phyloP scores from a whole-genome alignment of 805 yeast genomes.

The Metschnikowia shivogae region DNA sequence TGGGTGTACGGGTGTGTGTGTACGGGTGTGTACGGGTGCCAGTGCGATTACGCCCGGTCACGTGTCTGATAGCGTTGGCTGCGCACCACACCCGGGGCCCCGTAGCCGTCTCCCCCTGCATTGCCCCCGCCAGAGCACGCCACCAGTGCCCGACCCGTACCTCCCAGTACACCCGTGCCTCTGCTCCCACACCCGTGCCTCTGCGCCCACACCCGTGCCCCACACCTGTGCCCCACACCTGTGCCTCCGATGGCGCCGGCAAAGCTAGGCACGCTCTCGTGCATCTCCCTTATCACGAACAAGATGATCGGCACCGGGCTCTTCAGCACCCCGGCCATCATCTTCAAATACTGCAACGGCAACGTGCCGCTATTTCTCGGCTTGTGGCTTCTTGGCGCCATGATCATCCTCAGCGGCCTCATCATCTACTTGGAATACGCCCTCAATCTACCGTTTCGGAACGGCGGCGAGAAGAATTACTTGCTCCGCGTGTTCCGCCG shows the following conservation, averaged over 20 bases:
- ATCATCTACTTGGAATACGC: conserved; percentile 40
- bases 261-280: conserved; percentile 26
- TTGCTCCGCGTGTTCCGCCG: conserved; percentile 30
- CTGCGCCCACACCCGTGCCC: conserved; percentile 10
- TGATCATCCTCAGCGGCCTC: conserved; percentile 36
- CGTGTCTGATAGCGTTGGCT: conserved; percentile 1
- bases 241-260: conserved; percentile 6
- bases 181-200: conserved; percentile 9
- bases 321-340: conserved; percentile 63
- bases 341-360: conserved; percentile 47
- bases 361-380: conserved; percentile 32
- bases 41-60: not conserved
- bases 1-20: too few relatives aligned
- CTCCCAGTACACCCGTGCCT: not conserved
- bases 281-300: conserved; percentile 52
- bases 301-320: conserved; percentile 75
- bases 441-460: conserved; percentile 36
- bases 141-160: not conserved
- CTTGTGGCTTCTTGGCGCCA: conserved; percentile 35
- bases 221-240: conserved; percentile 9
- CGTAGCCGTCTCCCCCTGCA: not conserved
- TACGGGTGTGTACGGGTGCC: too few relatives aligned
- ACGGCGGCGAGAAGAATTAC: conserved; percentile 43
- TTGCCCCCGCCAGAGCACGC: not conserved
- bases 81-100: too few relatives aligned